A percentile compares a stretch with the other conserved stretches of the same genome.
phyloP scores from a whole-genome alignment of 148 eudicot species.

The Gaultheria prostrata region DNA sequence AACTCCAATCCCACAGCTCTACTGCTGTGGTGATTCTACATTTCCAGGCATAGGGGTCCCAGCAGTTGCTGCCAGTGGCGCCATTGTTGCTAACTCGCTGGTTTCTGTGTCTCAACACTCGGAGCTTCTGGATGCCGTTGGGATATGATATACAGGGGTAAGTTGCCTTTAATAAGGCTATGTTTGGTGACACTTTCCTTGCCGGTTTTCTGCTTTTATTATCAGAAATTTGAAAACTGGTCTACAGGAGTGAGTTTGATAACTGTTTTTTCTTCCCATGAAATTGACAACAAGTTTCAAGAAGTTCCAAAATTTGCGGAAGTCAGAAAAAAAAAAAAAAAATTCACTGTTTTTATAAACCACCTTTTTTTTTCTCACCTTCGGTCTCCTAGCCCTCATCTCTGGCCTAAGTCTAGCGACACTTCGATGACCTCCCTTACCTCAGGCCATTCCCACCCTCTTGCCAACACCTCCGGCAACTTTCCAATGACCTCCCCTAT shows the following conservation, averaged over 20 bases:
- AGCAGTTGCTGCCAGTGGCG: slow-evolving; percentile 98
- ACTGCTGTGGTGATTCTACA: slow-evolving; percentile 94
- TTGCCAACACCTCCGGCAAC: not conserved
- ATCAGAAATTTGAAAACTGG: not conserved
- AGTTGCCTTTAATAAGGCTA: not conserved
- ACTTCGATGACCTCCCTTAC: not conserved
- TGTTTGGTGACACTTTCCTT: not conserved
- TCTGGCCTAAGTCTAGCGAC: not conserved
- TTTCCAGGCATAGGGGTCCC: slow-evolving; percentile 98
- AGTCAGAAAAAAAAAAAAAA: not conserved
- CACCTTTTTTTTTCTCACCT: not conserved
- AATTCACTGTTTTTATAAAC: not conserved
- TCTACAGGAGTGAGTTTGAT: not conserved
- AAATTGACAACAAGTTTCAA: not conserved
- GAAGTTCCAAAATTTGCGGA: not conserved
- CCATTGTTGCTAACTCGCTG: slow-evolving; percentile 90
- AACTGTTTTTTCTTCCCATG: not conserved
- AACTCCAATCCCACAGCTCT: slow-evolving; percentile 74
- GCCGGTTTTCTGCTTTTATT: not conserved
- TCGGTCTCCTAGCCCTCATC: not conserved
- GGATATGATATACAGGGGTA: not conserved
- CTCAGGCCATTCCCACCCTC: not conserved
- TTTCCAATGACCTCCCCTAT: not conserved
- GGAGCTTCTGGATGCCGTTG: slow-evolving; percentile 42
- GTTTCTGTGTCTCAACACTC: slow-evolving; percentile 92